Base-by-base conservation (phyloP, 768 basidiomycete genomes). In the Collybia sordida region DNA sequence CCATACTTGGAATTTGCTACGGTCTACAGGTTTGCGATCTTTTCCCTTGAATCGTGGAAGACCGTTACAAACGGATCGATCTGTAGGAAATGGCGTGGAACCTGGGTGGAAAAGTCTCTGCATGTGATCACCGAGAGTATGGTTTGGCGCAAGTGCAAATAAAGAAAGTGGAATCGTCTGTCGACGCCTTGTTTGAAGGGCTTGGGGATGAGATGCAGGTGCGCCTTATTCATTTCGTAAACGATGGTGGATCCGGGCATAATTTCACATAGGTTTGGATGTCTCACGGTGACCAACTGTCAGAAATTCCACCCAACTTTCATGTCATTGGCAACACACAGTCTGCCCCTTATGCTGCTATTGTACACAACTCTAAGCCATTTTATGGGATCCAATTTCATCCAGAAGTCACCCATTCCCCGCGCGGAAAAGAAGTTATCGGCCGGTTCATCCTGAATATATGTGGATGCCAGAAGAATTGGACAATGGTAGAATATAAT, bases 301-400 rank as follows among this genome's bases (percentile, higher is more conserved):
- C 85, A 22, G 81, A 77, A 42, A 80, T 88, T 2, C 97, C 96
- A 14, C 70, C 84, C 0, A 74, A 87, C 59, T 99, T 97, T 71
- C 85, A 90, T 61, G 81, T 88, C 57, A 91, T 98, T 57, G 96
- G 93, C 6, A 78, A 80, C 41, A 99, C 97, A 0, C 69, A 79
- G 15, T 87, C 86, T 1, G 94, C 96, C 0, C 96, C 96, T 0
- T 98, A 77, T 64, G 95, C 95, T 9, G 95, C 95, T 1, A 83
- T 98, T 54, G 93, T 93, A 6, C 97, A 99, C 71, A 73, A 94
- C 60, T 72, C 82, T 5, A 94, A 91, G 60, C 85, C 90, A 0
- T 77, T 97, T 62, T 99, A 93, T 58, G 97, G 96, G 24, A 97
- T 99, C 36, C 97, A 99, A 62, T 99, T 98, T 75, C 97, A 99